A percentile compares a stretch with the other conserved stretches of the same genome.
Evolutionary conservation across 768 basidiomycete genomes (phyloP).

Genomic region (Xanthoconium purpureum): DNA sequence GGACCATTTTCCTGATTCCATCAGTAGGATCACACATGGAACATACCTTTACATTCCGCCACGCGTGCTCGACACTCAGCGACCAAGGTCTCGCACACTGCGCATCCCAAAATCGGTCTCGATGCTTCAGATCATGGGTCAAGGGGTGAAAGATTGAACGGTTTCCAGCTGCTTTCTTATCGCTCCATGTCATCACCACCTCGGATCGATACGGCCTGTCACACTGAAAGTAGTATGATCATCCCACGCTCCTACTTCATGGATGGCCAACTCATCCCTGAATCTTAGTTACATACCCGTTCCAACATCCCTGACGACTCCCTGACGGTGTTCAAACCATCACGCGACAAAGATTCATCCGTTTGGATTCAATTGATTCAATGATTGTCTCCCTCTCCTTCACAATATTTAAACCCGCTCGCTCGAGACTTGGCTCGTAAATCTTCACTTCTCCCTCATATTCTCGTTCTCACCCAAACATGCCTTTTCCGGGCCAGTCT

Average conservation of each 20-base stretch:
- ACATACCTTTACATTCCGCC: conserved; percentile 10
- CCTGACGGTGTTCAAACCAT: too few species aligned
- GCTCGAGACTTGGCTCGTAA: too few species aligned
- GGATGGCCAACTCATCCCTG: background rate
- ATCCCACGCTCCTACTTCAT: background rate
- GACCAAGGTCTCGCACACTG: conserved; percentile 8
- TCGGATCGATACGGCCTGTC: conserved; percentile 28
- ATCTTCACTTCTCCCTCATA: background rate
- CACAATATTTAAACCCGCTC: too few species aligned
- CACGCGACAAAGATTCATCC: too few species aligned
- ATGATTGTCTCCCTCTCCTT: too few species aligned
- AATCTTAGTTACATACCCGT: too few species aligned
- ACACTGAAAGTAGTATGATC: background rate
- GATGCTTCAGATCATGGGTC: conserved; percentile 18
- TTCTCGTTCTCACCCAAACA: background rate
- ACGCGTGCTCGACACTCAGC: conserved; percentile 7
- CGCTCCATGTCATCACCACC: conserved; percentile 3
- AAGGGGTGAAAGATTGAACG: conserved; percentile 4
- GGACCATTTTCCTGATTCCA: background rate
- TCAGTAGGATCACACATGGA: conserved; percentile 4
- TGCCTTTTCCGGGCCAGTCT: conserved; percentile 17
- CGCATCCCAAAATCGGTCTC: background rate
- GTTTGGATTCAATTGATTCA: too few species aligned
- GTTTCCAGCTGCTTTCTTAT: conserved; percentile 21
- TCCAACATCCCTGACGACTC: too few species aligned